Percentiles rank a stretch among this genome's conserved stretches.
Evolutionary conservation across 2,329 filamentous ascomycete species (phyloP).

Genomic region (Ilyonectria robusta): DNA sequence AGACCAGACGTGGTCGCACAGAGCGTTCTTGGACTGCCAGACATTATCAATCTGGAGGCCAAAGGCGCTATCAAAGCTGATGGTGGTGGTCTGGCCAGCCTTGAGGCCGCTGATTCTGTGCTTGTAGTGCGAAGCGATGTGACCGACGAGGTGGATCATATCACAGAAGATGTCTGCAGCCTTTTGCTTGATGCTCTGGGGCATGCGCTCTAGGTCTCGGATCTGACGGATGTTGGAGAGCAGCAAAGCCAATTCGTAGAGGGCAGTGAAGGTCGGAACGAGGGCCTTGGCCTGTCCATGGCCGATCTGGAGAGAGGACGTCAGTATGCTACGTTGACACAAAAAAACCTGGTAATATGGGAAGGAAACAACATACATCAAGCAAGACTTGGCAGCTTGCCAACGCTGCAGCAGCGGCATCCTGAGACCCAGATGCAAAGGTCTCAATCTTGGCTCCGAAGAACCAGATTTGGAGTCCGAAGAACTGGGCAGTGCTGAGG

Average conservation of each 20-base stretch:
- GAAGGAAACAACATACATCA: conserved; percentile 47
- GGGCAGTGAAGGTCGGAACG: conserved; percentile 55
- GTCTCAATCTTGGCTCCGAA: conserved; percentile 53
- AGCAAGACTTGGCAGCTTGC: conserved; percentile 57
- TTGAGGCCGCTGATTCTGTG: conserved; percentile 52
- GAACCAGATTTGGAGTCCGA: conserved; percentile 56
- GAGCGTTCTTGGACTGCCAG: conserved; percentile 51
- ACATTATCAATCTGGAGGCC: conserved; percentile 52
- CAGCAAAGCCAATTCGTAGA: conserved; percentile 57
- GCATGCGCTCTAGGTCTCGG: conserved; percentile 52
- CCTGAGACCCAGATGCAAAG: conserved; percentile 39
- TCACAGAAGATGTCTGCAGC: conserved; percentile 54
- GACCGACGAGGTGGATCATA: conserved; percentile 53
- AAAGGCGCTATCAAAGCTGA: conserved; percentile 56
- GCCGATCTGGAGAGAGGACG: conserved; percentile 51
- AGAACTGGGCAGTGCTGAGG: conserved; percentile 57
- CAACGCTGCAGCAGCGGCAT: conserved; percentile 50
- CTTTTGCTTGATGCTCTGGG: conserved; percentile 49
- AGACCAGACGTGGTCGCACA: conserved; percentile 55
- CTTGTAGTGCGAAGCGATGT: conserved; percentile 54
- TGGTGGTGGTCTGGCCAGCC: conserved; percentile 39
- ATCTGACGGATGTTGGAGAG: conserved; percentile 55
- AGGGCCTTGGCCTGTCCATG: conserved; percentile 55
- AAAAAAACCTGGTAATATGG: no score
- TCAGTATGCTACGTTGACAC: not conserved